Evolutionary conservation across 1,284 basidiomycete genomes (phyloP).

Genomic region (Microbotryomycetes sp.): DNA sequence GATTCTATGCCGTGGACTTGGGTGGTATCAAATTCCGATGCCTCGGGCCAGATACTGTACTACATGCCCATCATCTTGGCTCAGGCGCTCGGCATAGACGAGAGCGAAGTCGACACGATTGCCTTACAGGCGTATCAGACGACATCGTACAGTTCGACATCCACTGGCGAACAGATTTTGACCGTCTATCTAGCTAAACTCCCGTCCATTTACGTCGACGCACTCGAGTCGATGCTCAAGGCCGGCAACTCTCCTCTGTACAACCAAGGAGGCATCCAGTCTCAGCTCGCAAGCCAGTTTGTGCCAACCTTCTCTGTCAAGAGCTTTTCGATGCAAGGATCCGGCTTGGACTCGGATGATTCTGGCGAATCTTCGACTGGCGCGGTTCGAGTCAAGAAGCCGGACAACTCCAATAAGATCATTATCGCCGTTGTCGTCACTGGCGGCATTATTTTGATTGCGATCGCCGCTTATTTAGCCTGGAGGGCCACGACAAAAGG

Average conservation of each 20-base stretch:
- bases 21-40: constrained; percentile 33
- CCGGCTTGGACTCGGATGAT: neutral
- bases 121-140: constrained; percentile 33
- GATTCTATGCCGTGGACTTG: constrained; percentile 31
- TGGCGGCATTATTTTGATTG: constrained; percentile 24
- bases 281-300: constrained; percentile 27
- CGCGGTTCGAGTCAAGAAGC: neutral
- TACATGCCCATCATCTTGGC: constrained; percentile 31
- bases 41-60: constrained; percentile 31
- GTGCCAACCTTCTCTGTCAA: constrained; percentile 28
- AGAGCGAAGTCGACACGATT: constrained; percentile 18
- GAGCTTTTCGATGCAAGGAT: constrained; percentile 8
- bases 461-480: constrained; percentile 24
- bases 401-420: constrained; percentile 25
- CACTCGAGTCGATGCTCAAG: constrained; percentile 27
- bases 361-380: neutral
- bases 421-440: constrained; percentile 31
- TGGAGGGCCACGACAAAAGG: constrained; percentile 27
- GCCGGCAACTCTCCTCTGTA: constrained; percentile 27
- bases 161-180: constrained; percentile 14
- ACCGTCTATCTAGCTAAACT: constrained; percentile 30
- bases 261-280: constrained; percentile 15
- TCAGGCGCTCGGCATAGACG: constrained; percentile 20
- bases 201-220: constrained; percentile 24
- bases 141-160: constrained; percentile 7